Evolutionary conservation across 805 yeast species (phyloP).

Genomic region (Cyberlindnera mississippiensis): DNA sequence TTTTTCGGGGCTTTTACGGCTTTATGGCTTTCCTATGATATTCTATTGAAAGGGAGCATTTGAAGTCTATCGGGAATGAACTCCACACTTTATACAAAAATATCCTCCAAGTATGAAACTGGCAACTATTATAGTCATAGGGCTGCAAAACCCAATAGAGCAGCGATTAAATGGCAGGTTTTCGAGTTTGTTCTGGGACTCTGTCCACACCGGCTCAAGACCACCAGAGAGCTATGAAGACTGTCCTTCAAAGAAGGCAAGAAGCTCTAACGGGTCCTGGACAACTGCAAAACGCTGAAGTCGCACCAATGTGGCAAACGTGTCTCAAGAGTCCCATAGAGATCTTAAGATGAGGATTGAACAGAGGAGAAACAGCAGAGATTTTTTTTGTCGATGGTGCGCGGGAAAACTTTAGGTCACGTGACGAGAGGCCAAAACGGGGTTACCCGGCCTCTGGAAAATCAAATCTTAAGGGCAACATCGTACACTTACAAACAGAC

Average conservation of each 20-base stretch:
- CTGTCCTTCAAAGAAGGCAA: not conserved
- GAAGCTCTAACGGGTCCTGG: not conserved
- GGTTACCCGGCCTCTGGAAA: not conserved
- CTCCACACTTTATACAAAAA: too few relatives aligned
- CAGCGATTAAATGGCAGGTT: conserved; percentile 21
- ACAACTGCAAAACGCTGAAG: conserved; percentile 6
- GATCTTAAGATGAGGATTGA: not conserved
- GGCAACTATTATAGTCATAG: conserved; percentile 10
- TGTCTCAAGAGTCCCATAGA: not conserved
- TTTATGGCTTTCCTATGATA: too few relatives aligned
- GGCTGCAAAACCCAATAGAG: conserved; percentile 7
- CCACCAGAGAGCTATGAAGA: not conserved
- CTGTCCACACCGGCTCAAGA: not conserved
- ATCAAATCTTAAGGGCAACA: not conserved
- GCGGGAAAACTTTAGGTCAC: not conserved
- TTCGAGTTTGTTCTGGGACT: conserved; percentile 2
- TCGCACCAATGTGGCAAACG: not conserved
- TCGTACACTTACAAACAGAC: not conserved
- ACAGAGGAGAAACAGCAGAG: not conserved
- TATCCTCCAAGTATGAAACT: conserved; percentile 22
- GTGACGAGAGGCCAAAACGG: too few relatives aligned
- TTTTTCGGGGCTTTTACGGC: too few relatives aligned
- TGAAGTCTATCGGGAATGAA: too few relatives aligned
- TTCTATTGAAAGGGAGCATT: too few relatives aligned
- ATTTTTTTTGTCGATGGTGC: not conserved